Evolutionary conservation across 2,329 filamentous ascomycete species (phyloP).

Genomic region (Cladosporium velox): DNA sequence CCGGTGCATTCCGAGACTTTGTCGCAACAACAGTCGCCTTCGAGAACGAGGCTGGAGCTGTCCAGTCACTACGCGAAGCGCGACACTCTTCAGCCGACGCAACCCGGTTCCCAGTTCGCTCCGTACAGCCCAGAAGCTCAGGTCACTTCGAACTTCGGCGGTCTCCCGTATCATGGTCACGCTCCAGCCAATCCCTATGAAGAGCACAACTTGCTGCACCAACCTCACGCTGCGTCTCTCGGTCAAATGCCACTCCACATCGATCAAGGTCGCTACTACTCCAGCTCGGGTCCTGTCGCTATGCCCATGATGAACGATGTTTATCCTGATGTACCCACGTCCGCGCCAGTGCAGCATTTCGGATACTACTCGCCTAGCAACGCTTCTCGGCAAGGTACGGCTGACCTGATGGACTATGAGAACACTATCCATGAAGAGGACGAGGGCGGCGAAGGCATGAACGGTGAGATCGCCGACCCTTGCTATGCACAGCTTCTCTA

Average conservation of each 20-base stretch:
- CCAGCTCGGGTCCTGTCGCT: not conserved
- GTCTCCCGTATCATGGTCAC: not conserved
- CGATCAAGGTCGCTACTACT: not conserved
- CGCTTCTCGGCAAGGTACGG: not conserved
- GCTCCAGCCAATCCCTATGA: not conserved
- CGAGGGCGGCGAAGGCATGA: constrained; percentile 2
- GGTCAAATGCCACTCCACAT: not conserved
- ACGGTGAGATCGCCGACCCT: constrained; percentile 29
- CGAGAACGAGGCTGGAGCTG: not conserved
- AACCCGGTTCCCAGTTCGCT: not conserved
- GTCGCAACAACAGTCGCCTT: not conserved
- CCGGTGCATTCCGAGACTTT: not conserved
- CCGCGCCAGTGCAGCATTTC: not conserved
- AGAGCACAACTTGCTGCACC: not conserved
- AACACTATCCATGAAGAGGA: constrained; percentile 12
- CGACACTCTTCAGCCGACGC: not conserved
- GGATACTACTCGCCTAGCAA: not conserved
- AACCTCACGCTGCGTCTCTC: not conserved
- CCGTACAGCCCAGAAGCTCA: not conserved
- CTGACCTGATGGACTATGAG: constrained; percentile 13
- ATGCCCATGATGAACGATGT: constrained; percentile 5
- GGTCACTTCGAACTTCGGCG: not conserved
- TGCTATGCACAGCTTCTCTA: constrained; percentile 80
- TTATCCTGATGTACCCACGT: not conserved
- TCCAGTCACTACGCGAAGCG: not conserved